Percentiles rank a stretch among this genome's conserved stretches.
Conservation (phyloP, 1,284 basidiomycete species). For the Pisolithus thermaeus region DNA sequence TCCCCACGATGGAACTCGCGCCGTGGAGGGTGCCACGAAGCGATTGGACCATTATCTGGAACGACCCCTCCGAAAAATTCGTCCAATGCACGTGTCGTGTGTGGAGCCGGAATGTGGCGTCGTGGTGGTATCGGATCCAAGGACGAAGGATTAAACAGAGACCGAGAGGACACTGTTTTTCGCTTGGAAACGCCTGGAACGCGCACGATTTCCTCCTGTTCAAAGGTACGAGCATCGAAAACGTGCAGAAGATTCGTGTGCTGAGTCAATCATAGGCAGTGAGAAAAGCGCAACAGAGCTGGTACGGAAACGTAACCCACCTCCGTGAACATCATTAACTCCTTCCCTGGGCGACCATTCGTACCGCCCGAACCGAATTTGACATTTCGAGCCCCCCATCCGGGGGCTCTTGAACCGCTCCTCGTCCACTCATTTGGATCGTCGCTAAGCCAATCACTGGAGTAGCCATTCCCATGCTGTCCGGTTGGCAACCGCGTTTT, state of each 20-base stretch:
- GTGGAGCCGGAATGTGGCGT: constrained; percentile 21
- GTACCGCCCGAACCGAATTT: constrained; percentile 62
- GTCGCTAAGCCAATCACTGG: constrained; percentile 54
- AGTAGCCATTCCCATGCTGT: constrained; percentile 35
- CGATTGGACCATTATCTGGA: constrained; percentile 7
- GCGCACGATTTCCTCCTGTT: constrained; percentile 63
- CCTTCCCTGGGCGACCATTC: constrained; percentile 39
- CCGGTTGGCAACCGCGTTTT: constrained; percentile 34
- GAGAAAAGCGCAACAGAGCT: constrained; percentile 2
- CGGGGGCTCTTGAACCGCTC: constrained; percentile 51
- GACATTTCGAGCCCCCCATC: constrained; percentile 72
- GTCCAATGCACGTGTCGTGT: constrained; percentile 45
- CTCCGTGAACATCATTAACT: constrained; percentile 82
- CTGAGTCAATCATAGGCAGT: constrained; percentile 31
- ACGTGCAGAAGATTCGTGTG: constrained; percentile 73
- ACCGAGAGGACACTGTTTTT: constrained; percentile 18
- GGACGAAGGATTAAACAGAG: constrained; percentile 9
- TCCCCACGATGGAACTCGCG: constrained; percentile 23
- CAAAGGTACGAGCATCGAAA: constrained; percentile 76
- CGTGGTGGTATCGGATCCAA: constrained; percentile 12
- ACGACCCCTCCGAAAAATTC: constrained; percentile 45
- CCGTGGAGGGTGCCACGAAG: constrained; percentile 17
- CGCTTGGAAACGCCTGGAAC: constrained; percentile 41
- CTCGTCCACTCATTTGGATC: constrained; percentile 63
- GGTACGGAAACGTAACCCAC: constrained; percentile 33